phyloP scores from a whole-genome alignment of 345 rosid genomes.

The Linum tenue region DNA sequence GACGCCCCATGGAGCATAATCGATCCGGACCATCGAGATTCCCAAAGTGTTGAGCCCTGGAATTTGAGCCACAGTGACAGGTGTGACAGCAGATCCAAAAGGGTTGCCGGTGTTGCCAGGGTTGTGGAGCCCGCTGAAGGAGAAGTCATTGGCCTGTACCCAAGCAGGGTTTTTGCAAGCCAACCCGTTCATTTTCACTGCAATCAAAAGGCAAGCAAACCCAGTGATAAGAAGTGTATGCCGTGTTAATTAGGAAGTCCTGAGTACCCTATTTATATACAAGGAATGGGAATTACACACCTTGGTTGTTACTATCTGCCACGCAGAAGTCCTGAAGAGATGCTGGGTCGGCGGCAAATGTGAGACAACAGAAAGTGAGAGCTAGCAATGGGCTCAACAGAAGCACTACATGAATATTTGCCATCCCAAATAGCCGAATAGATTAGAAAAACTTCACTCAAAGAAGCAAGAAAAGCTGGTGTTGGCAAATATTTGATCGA shows the following conservation, averaged over 20 bases:
- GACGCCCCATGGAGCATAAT: too few relatives aligned
- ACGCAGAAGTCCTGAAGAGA: background rate
- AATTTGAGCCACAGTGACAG: background rate
- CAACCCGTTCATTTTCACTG: background rate
- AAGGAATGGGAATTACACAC: background rate
- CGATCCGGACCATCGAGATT: too few relatives aligned
- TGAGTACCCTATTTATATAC: too few relatives aligned
- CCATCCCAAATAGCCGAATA: background rate
- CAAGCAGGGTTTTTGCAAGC: too few relatives aligned
- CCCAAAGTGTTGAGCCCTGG: too few relatives aligned
- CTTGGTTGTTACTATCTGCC: background rate
- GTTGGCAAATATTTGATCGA: too few relatives aligned
- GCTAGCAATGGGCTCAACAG: background rate
- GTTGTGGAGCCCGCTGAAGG: background rate
- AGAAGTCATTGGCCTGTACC: background rate
- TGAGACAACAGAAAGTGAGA: background rate
- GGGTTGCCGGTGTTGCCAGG: background rate
- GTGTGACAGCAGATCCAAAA: background rate
- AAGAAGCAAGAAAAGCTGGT: too few relatives aligned
- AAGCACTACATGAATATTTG: background rate
- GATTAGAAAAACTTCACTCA: background rate
- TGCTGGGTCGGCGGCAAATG: background rate
- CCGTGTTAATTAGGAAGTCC: too few relatives aligned
- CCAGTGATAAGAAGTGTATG: background rate
- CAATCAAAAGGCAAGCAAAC: background rate